These are phyloP conservation scores for Suillus lakei DNA, from an alignment of 768 basidiomycete genomes.

Conservation along the genomic window DNA sequence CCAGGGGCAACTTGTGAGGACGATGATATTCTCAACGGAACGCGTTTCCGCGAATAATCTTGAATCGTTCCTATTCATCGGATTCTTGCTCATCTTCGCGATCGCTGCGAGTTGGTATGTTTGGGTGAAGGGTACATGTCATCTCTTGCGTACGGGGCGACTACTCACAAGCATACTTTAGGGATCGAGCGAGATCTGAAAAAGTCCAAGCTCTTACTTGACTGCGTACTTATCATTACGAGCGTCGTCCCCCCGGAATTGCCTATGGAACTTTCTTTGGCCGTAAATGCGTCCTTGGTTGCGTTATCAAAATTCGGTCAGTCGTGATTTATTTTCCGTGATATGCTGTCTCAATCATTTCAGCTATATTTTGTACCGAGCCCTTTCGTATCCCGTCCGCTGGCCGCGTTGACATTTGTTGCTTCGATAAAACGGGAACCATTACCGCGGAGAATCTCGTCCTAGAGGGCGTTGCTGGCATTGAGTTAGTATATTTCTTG, in stretches of 20 bases:
- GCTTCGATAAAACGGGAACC: slow-evolving; percentile 99
- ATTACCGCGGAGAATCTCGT: slow-evolving; percentile 97
- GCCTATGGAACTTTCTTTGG: slow-evolving; percentile 96
- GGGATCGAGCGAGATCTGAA: slow-evolving; percentile 92
- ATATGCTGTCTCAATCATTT: slow-evolving; percentile 7
- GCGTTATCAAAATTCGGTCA: slow-evolving; percentile 90
- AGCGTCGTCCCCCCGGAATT: slow-evolving; percentile 97
- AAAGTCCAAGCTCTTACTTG: slow-evolving; percentile 92
- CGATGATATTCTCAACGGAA: slow-evolving; percentile 99
- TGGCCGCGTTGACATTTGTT: slow-evolving; percentile 96
- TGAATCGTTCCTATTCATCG: slow-evolving; percentile 97
- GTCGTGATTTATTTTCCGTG: slow-evolving; percentile 29
- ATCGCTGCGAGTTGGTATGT: slow-evolving; percentile 99
- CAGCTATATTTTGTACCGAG: slow-evolving; percentile 98
- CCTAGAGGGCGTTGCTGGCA: slow-evolving; percentile 90
- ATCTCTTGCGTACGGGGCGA: not conserved
- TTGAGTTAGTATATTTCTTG: slow-evolving; percentile 67
- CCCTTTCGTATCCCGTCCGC: slow-evolving; percentile 98
- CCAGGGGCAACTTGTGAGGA: slow-evolving; percentile 95
- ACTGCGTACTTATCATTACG: slow-evolving; percentile 96
- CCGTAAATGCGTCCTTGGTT: slow-evolving; percentile 94
- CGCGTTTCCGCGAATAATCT: slow-evolving; percentile 95
- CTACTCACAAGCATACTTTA: slow-evolving; percentile 29
- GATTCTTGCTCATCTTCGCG: slow-evolving; percentile 96
- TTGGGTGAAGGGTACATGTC: slow-evolving; percentile 83